Evolutionary conservation across 176 grass and related monocot species (phyloP).

Genomic region (Guadua angustifolia): DNA sequence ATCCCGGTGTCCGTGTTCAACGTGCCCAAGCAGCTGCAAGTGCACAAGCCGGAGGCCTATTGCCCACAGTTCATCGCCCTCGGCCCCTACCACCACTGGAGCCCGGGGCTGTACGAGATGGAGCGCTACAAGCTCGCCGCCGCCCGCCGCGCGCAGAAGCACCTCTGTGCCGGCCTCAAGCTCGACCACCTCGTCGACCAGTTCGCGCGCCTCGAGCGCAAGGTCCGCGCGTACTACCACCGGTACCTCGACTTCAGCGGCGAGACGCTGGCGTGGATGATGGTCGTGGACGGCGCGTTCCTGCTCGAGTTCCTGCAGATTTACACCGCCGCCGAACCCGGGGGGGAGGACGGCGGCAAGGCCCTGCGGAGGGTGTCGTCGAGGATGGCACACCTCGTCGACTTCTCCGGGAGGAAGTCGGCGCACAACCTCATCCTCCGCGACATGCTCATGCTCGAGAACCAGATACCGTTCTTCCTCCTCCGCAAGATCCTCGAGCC

Average conservation of each 20-base stretch:
- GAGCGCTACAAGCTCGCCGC: conserved; percentile 85
- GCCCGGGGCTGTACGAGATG: conserved; percentile 82
- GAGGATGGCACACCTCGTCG: conserved; percentile 76
- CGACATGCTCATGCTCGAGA: conserved; percentile 91
- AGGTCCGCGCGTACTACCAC: conserved; percentile 77
- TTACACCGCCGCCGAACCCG: conserved; percentile 19
- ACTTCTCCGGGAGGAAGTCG: conserved; percentile 73
- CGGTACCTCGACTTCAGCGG: conserved; percentile 79
- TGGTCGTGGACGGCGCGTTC: conserved; percentile 85
- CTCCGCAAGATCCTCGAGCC: conserved; percentile 66
- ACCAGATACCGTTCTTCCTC: conserved; percentile 79
- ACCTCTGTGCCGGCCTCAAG: conserved; percentile 45
- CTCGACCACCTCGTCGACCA: conserved; percentile 59
- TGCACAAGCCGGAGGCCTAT: conserved; percentile 72
- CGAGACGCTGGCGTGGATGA: conserved; percentile 91
- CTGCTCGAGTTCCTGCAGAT: conserved; percentile 85
- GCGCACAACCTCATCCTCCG: conserved; percentile 64
- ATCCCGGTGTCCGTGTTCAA: conserved; percentile 78
- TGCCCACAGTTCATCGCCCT: conserved; percentile 73
- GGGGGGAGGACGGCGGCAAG: conserved; percentile 13
- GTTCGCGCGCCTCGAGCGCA: conserved; percentile 61
- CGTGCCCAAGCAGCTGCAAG: conserved; percentile 68
- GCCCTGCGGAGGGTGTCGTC: conserved; percentile 56
- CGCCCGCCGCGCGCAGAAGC: conserved; percentile 67
- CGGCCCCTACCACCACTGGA: conserved; percentile 85